Base-by-base conservation (phyloP, 331 rosid species). In the Dryas integrifolia region DNA sequence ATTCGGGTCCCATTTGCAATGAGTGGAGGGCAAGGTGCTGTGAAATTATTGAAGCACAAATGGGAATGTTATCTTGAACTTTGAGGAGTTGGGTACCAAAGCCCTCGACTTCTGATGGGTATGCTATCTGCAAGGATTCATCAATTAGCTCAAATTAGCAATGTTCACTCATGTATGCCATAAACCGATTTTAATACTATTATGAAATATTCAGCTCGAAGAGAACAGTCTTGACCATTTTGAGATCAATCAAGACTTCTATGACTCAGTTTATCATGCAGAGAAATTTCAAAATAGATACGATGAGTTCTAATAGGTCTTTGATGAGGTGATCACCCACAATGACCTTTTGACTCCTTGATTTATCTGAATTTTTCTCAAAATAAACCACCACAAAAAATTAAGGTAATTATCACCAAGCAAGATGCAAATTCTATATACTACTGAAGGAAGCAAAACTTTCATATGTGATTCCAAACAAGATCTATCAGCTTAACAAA, bases 11-110 rank as follows among this genome's bases (percentile, higher is more conserved):
- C 80, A 80, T 4, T 79, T 95, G 86, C 58, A 95, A 65, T 26
- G 99, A 88, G 83, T 83, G 59, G 73, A 95, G 96, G 35, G 99
- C 99, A 38, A 95, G 96, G 81, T 86, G 65, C 60, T 95, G 99
- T 0, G 99, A 92, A 69, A 95, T 67, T 87, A 92, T 92, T 4
- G 93, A 69, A 69, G 99, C 99, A 69, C 99, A 92, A 50, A 95
- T 95, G 58, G 99, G 99, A 81, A 95, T 95, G 88, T 95, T 95
- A 87, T 95, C 99, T 71, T 95, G 99, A 53, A 87, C 97, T 85
- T 94, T 94, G 65, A 94, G 96, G 65, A 94, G 98, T 76, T 94
- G 96, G 4, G 79, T 78, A n/a, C 81, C 84, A 57, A 94, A 77
- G 1, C 85, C 96, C 84, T 85, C 82, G 67, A 86, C 97, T 70